Evolutionary conservation across 345 rosid species (phyloP).

Genomic region (Gossypium thurberi): DNA sequence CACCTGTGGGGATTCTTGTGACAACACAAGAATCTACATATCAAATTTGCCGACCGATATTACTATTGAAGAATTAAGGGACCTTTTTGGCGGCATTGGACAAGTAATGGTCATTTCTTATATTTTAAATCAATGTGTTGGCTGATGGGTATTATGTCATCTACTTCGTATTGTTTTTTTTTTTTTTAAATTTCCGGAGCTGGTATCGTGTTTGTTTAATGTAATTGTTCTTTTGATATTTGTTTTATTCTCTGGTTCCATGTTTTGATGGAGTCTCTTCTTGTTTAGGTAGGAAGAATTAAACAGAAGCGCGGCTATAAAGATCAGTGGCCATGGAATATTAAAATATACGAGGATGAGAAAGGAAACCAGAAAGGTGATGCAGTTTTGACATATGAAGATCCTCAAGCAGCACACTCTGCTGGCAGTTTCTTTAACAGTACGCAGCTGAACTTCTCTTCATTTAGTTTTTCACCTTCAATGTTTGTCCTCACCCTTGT

Average conservation of each 20-base stretch:
- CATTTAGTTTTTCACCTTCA: background rate
- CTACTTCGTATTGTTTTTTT: background rate
- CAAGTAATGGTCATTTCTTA: constrained; percentile 52
- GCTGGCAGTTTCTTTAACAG: constrained; percentile 85
- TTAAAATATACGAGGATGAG: constrained; percentile 87
- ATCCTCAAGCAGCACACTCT: constrained; percentile 90
- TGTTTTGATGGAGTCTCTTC: background rate
- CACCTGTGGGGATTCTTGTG: constrained; percentile 72
- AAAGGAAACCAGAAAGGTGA: constrained; percentile 88
- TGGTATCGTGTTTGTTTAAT: background rate
- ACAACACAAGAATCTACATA: constrained; percentile 89
- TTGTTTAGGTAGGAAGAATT: constrained; percentile 74
- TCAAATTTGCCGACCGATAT: constrained; percentile 94
- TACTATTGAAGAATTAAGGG: constrained; percentile 76
- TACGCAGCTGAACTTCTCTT: constrained; percentile 25
- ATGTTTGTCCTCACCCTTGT: background rate
- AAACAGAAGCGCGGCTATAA: constrained; percentile 96
- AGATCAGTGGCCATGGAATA: constrained; percentile 98
- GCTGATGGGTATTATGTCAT: background rate
- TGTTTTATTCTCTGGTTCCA: background rate
- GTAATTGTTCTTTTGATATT: background rate
- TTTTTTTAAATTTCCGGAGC: background rate
- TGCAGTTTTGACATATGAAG: constrained; percentile 86
- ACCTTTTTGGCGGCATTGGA: constrained; percentile 97
- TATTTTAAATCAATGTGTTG: constrained; percentile 12